Base-by-base conservation (phyloP, 129 eudicot genomes). In the Flaveria sonorensis region DNA sequence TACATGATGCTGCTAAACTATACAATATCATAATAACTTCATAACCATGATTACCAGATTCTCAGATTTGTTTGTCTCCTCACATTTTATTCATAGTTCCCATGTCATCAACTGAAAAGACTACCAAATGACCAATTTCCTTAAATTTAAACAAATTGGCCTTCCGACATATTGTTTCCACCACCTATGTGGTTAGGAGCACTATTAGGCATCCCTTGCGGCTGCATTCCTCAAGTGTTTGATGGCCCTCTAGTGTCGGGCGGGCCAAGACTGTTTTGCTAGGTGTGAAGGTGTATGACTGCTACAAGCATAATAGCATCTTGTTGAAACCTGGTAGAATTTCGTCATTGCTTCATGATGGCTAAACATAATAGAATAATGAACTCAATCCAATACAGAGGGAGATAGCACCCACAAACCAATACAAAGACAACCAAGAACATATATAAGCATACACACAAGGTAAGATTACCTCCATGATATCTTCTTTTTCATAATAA, bases 311-410 rank as follows among this genome's bases (percentile, higher is more conserved):
- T 10, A 95, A 68, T 95, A 95, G 72, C 87, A 88, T 73, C 89
- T 85, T 0, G 97, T 95, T 16, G 99, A 95, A 8, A 95, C 97
- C 0, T 97, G 89, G 73, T 95, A 91, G 1, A 95, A 88, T 68
- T 95, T 95, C 94, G 85, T 89, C 79, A 96, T 83, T 2, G 99
- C 99, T 70, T 91, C 99, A 26, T 89, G 88, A 77, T 91, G 90
- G 56, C 99, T 94, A 73, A 12, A 47, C 0, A 36, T 36, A 36
- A 36, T 36, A 36, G 40, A 6, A 36, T 7, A 36, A 36, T 36
- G 40, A 1, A 0, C 7, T 5, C 6, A 36, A 5, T 6, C 40
- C 40, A 36, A 36, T 36, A 36, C 7, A 36, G 40, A 36, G 40
- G 40, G 40, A 36, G 40, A 30, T 4, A 30, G 36, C 36, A 30